Evolutionary conservation across 257 asterid species (phyloP), one percentile per base, ranked within the genome.

Genomic region (Thymus mandschuricus): DNA sequence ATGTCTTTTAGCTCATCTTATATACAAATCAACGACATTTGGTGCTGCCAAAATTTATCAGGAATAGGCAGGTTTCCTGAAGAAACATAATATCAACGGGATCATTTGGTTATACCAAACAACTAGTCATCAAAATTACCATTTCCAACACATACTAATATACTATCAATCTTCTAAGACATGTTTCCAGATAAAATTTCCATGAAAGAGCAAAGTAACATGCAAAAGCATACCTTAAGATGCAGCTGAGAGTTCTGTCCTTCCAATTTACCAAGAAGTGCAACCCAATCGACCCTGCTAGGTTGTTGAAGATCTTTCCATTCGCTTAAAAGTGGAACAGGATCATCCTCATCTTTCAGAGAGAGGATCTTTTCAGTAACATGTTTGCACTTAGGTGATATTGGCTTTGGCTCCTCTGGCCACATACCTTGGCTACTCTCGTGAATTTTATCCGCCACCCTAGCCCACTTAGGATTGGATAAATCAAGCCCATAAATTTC

Each of bases 401-500:
- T 76, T 60, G 86, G 81, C 77, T 89, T 88, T 35, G 97, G 85
- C 78, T 84, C 96, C 69, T 86, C 83, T 9, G 92, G 95, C 86
- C 89, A 87, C 68, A 88, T 70, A 67, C 70, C 64, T 78, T 88
- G 80, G 44, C 80, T 91, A 75, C 85, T 77, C 79, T 85, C 93
- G 13, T 92, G 95, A 86, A 95, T 71, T 69, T 85, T 95, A 78
- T 87, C 83, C 49, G 97, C 96, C 73, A 95, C 97, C 78, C 82
- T 89, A 70, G 85, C 84, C 99, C 98, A 95, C 74, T 86, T 86
- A 0, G 85, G 81, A 46, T 83, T 82, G 4, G 98, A 94, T 57
- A 94, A 82, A 76, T 92, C 96, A 71, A 95, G 97, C 43, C 98
- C 99, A 78, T 95, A 92, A 63, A 91, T 91, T 83, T 83, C 89